Conservation (phyloP, 2,329 filamentous ascomycete genomes). For the Trichophyton schoenleinii region DNA sequence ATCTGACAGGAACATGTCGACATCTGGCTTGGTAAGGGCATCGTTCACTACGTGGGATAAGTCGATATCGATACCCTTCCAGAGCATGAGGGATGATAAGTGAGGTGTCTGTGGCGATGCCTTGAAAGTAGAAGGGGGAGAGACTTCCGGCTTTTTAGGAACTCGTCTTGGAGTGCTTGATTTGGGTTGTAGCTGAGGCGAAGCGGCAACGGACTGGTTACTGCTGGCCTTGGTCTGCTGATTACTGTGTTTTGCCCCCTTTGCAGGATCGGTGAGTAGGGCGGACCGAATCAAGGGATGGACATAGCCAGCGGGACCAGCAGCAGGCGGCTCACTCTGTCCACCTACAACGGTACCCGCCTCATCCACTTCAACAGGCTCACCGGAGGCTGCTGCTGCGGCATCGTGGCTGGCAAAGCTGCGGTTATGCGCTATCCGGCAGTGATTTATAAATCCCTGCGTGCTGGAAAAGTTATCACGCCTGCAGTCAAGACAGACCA, state of each 20-base stretch:
- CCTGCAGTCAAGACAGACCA: slow-evolving; percentile 79
- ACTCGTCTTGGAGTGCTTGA: not conserved
- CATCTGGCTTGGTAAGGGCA: slow-evolving; percentile 34
- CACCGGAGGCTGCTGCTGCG: slow-evolving; percentile 76
- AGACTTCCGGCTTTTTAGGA: not conserved
- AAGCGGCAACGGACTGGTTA: slow-evolving; percentile 5
- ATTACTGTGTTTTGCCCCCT: slow-evolving; percentile 12
- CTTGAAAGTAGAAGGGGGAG: slow-evolving; percentile 33
- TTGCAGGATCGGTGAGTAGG: slow-evolving; percentile 29
- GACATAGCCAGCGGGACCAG: slow-evolving; percentile 40
- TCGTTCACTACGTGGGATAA: slow-evolving; percentile 47
- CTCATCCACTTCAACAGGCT: slow-evolving; percentile 62
- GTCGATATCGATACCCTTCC: slow-evolving; percentile 49
- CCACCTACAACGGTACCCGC: slow-evolving; percentile 36
- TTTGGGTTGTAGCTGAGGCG: not conserved
- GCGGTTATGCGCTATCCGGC: slow-evolving; percentile 83
- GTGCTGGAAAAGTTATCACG: slow-evolving; percentile 90
- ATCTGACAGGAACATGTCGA: slow-evolving; percentile 29
- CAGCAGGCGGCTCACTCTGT: slow-evolving; percentile 21
- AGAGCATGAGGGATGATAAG: slow-evolving; percentile 53
- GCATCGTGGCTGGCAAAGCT: slow-evolving; percentile 95
- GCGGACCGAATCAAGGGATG: slow-evolving; percentile 51
- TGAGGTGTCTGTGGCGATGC: slow-evolving; percentile 51
- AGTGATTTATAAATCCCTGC: slow-evolving; percentile 99
- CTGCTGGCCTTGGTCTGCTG: slow-evolving; percentile 1